Percentiles rank a stretch among this genome's conserved stretches.
Conservation (phyloP, 2,329 filamentous ascomycete species). For the Saccharata proteae region DNA sequence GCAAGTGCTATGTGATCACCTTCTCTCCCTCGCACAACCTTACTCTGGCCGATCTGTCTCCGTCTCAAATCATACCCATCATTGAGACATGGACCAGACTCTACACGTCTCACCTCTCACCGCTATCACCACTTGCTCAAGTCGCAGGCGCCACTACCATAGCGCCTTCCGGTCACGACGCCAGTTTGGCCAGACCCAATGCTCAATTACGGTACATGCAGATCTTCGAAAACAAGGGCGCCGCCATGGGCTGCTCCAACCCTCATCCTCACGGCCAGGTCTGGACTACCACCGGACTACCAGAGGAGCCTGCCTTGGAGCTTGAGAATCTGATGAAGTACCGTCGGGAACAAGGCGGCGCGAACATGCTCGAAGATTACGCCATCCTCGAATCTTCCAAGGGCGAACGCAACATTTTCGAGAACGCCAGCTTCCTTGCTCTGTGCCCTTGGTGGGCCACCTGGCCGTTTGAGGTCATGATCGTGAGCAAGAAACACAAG, state of each 20-base stretch:
- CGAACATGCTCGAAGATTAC: slow-evolving; percentile 77
- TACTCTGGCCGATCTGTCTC: slow-evolving; percentile 80
- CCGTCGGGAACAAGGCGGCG: slow-evolving; percentile 55
- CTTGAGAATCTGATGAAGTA: slow-evolving; percentile 70
- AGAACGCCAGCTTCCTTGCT: slow-evolving; percentile 74
- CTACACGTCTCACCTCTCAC: slow-evolving; percentile 69
- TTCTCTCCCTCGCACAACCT: slow-evolving; percentile 86
- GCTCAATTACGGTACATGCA: slow-evolving; percentile 94
- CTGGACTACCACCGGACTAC: slow-evolving; percentile 85
- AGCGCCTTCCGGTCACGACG: slow-evolving; percentile 32
- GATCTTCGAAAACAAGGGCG: slow-evolving; percentile 98
- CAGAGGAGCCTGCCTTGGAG: slow-evolving; percentile 78
- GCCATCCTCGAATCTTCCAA: slow-evolving; percentile 71
- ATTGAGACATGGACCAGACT: slow-evolving; percentile 86
- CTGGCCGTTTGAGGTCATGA: slow-evolving; percentile 94
- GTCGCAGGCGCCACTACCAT: slow-evolving; percentile 34
- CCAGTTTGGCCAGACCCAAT: slow-evolving; percentile 39
- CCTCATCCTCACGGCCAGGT: slow-evolving; percentile 95
- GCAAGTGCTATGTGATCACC: slow-evolving; percentile 93
- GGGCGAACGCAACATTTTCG: slow-evolving; percentile 73
- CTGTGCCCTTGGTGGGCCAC: slow-evolving; percentile 96
- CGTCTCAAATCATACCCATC: slow-evolving; percentile 65
- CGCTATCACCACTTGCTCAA: slow-evolving; percentile 51
- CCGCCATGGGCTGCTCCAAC: slow-evolving; percentile 97
- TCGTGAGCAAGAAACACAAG: slow-evolving; percentile 74